Evolutionary conservation across 805 yeast genomes (phyloP).

Genomic region (Monosporozyma aquatica): DNA sequence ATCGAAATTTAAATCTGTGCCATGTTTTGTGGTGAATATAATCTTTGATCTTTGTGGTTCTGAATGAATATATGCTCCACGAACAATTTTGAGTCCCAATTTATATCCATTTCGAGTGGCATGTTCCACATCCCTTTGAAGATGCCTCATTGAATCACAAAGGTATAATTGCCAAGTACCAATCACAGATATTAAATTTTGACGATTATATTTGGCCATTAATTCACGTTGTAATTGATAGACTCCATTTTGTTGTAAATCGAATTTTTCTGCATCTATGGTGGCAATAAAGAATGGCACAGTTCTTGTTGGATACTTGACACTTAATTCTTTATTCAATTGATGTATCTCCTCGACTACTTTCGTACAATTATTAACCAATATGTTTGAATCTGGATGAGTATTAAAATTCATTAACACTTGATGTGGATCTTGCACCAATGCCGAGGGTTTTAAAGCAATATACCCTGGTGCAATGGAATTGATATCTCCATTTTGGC

Average conservation of each 20-base stretch:
- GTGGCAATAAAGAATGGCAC: conserved; percentile 71
- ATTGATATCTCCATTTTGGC: no score
- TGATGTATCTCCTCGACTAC: conserved; percentile 50
- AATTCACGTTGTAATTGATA: conserved; percentile 80
- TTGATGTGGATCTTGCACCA: conserved; percentile 66
- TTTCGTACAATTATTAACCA: conserved; percentile 56
- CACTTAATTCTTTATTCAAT: conserved; percentile 42
- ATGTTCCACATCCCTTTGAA: conserved; percentile 52
- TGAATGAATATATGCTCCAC: conserved; percentile 93
- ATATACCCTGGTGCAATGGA: conserved; percentile 83
- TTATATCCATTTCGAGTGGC: conserved; percentile 58
- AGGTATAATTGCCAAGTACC: conserved; percentile 94
- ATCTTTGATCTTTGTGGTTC: conserved; percentile 62
- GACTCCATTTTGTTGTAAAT: conserved; percentile 75
- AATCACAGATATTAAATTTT: conserved; percentile 42
- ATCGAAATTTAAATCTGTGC: conserved; percentile 73
- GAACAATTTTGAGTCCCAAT: conserved; percentile 79
- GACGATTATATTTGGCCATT: conserved; percentile 56
- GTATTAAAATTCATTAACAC: conserved; percentile 52
- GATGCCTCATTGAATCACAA: conserved; percentile 54
- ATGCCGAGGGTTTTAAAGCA: conserved; percentile 89
- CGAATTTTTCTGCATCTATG: conserved; percentile 86
- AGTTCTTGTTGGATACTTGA: conserved; percentile 50
- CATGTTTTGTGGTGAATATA: conserved; percentile 66
- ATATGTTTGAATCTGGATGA: conserved; percentile 38